A percentile compares a stretch with the other conserved stretches of the same genome.
Conservation (phyloP, 441 rosid genomes). For the Erodium trifolium region DNA sequence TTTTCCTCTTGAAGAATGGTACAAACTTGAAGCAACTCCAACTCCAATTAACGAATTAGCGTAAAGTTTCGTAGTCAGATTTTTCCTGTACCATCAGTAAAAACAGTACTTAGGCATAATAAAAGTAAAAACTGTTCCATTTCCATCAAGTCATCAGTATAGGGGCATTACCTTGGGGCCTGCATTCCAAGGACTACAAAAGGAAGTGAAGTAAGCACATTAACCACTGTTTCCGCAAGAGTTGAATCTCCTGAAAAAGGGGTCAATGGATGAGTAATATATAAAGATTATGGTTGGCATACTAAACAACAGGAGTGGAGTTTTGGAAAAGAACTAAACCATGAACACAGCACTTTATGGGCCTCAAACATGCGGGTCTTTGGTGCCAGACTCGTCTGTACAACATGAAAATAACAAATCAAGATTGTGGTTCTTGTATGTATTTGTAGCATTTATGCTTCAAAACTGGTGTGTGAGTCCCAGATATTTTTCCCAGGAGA, state of each 20-base stretch:
- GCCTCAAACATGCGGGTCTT: constrained; percentile 83
- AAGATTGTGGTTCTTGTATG: constrained; percentile 4
- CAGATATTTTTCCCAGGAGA: not conserved
- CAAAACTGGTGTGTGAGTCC: not conserved
- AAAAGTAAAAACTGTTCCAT: not conserved
- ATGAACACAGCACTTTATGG: constrained; percentile 45
- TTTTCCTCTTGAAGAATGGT: constrained; percentile 82
- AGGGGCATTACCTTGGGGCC: constrained; percentile 62
- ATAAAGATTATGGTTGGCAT: not conserved
- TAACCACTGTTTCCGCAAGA: constrained; percentile 61
- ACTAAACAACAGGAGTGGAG: not conserved
- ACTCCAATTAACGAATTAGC: constrained; percentile 95
- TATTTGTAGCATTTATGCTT: constrained; percentile 6
- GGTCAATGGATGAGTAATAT: constrained; percentile 7
- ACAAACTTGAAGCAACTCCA: constrained; percentile 77
- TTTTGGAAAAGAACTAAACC: constrained; percentile 29
- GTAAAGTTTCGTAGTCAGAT: constrained; percentile 57
- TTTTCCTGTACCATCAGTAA: constrained; percentile 44
- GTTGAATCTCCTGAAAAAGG: constrained; percentile 52
- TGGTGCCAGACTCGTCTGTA: constrained; percentile 83
- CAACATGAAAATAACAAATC: constrained; percentile 19
- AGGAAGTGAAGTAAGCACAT: constrained; percentile 88
- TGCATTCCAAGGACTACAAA: constrained; percentile 80
- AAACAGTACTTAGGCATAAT: constrained; percentile 10
- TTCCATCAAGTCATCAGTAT: constrained; percentile 13